Evolutionary conservation across 495 filamentous ascomycete species (phyloP).

Genomic region (Penicillium daleae): DNA sequence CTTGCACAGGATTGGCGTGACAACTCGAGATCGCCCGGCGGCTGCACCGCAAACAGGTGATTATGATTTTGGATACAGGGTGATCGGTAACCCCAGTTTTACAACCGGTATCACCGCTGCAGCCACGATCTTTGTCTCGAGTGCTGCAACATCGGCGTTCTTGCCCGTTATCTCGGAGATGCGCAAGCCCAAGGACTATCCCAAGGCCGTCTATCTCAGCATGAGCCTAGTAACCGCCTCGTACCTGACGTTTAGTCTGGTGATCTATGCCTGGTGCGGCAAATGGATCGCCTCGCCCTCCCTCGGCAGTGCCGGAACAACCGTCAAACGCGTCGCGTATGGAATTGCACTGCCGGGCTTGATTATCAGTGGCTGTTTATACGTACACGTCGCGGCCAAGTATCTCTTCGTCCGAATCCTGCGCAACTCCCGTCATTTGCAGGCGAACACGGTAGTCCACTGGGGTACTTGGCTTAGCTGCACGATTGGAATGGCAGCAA

Average conservation of each 20-base stretch:
- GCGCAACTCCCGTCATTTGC: slow-evolving; percentile 56
- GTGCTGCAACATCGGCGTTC: slow-evolving; percentile 67
- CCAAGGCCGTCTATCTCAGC: slow-evolving; percentile 65
- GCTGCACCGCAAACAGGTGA: slow-evolving; percentile 39
- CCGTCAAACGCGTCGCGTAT: slow-evolving; percentile 69
- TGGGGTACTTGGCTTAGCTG: slow-evolving; percentile 61
- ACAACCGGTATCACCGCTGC: slow-evolving; percentile 45
- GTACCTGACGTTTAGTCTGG: slow-evolving; percentile 55
- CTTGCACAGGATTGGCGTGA: slow-evolving; percentile 43
- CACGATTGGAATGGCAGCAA: slow-evolving; percentile 54
- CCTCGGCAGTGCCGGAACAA: slow-evolving; percentile 64
- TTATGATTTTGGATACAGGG: slow-evolving; percentile 52
- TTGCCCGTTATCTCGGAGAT: slow-evolving; percentile 78
- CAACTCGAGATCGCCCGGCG: slow-evolving; percentile 42
- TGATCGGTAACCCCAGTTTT: slow-evolving; percentile 38
- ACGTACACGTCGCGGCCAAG: slow-evolving; percentile 62
- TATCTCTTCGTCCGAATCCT: slow-evolving; percentile 68
- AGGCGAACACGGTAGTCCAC: slow-evolving; percentile 53
- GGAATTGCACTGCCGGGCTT: slow-evolving; percentile 73
- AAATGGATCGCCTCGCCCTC: slow-evolving; percentile 68
- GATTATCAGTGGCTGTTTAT: slow-evolving; percentile 60
- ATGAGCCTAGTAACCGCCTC: slow-evolving; percentile 64
- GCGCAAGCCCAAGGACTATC: slow-evolving; percentile 66
- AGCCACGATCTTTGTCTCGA: slow-evolving; percentile 47
- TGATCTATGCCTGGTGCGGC: slow-evolving; percentile 74